Evolutionary conservation across 1,284 basidiomycete genomes (phyloP).

Genomic region (Fomes fomentarius): DNA sequence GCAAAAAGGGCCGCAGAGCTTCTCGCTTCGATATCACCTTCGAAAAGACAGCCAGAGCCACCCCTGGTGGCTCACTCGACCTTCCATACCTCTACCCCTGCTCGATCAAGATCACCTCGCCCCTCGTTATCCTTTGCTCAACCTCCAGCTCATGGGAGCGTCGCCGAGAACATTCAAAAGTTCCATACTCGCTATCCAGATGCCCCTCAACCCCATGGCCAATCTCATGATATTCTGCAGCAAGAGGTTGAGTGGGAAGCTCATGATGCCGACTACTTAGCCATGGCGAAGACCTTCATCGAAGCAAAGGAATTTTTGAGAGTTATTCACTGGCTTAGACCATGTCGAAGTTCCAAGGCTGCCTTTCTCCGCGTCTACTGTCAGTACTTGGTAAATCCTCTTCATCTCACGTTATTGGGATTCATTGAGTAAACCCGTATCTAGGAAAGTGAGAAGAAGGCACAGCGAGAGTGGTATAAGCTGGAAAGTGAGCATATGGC

Average conservation of each 20-base stretch:
- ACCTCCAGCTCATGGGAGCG: constrained; percentile 37
- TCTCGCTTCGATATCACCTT: constrained; percentile 58
- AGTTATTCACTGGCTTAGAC: constrained; percentile 66
- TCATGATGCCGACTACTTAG: constrained; percentile 69
- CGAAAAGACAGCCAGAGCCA: constrained; percentile 38
- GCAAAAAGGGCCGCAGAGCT: constrained; percentile 68
- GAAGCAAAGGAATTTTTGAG: constrained; percentile 83
- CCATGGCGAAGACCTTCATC: constrained; percentile 77
- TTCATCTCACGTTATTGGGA: constrained; percentile 2
- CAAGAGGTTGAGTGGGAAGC: constrained; percentile 54
- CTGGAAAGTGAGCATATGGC: constrained; percentile 58
- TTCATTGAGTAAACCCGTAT: constrained; percentile 11
- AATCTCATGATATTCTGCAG: constrained; percentile 22
- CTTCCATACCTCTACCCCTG: constrained; percentile 51
- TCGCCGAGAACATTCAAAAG: constrained; percentile 12
- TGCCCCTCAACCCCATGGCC: constrained; percentile 27
- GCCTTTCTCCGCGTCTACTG: constrained; percentile 83
- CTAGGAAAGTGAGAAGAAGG: constrained; percentile 66
- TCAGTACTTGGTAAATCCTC: constrained; percentile 78
- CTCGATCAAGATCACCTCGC: constrained; percentile 46
- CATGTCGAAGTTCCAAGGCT: constrained; percentile 71
- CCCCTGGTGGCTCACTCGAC: constrained; percentile 28
- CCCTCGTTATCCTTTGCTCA: constrained; percentile 39
- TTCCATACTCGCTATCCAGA: constrained; percentile 28
- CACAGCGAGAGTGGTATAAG: constrained; percentile 73